phyloP scores from a whole-genome alignment of 2,329 filamentous ascomycete species.

The Fusarium equiseti region DNA sequence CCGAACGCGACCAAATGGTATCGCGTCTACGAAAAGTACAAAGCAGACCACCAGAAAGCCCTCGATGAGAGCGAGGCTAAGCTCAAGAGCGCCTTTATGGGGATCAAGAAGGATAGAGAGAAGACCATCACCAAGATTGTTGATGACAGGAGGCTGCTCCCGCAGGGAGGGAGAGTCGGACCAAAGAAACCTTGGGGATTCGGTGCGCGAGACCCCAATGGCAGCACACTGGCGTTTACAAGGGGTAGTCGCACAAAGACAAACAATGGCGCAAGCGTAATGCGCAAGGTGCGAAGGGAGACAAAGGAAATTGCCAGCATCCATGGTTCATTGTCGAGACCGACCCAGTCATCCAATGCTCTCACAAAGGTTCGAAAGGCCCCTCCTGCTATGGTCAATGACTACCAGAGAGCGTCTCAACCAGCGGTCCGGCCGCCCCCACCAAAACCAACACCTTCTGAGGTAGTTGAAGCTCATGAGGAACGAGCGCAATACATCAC shows the following conservation, averaged over 20 bases:
- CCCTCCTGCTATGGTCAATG: slow-evolving; percentile 66
- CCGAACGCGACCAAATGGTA: slow-evolving; percentile 79
- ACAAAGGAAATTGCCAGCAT: slow-evolving; percentile 64
- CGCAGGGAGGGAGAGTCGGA: slow-evolving; percentile 55
- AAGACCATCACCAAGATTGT: slow-evolving; percentile 70
- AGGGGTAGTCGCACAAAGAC: slow-evolving; percentile 65
- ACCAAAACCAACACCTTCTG: slow-evolving; percentile 37
- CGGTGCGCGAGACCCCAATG: slow-evolving; percentile 46
- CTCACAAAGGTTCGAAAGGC: slow-evolving; percentile 61
- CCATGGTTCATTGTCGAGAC: slow-evolving; percentile 59
- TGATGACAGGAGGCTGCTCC: slow-evolving; percentile 61
- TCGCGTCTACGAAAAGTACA: slow-evolving; percentile 79
- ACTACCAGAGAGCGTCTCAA: slow-evolving; percentile 61
- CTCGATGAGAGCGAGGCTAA: slow-evolving; percentile 70
- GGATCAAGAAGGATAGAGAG: slow-evolving; percentile 68
- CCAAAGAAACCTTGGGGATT: slow-evolving; percentile 44
- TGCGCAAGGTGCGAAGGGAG: slow-evolving; percentile 68
- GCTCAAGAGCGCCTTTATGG: slow-evolving; percentile 68
- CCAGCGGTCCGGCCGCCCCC: slow-evolving; percentile 49
- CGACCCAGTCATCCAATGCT: slow-evolving; percentile 48
- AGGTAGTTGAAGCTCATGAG: slow-evolving; percentile 50
- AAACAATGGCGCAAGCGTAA: slow-evolving; percentile 63
- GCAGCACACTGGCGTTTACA: slow-evolving; percentile 58
- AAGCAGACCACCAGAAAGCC: slow-evolving; percentile 67
- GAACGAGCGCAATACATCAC: slow-evolving; percentile 56